Conservation (phyloP, 352 stramenopile genomes). For the Phytophthora melonis region DNA sequence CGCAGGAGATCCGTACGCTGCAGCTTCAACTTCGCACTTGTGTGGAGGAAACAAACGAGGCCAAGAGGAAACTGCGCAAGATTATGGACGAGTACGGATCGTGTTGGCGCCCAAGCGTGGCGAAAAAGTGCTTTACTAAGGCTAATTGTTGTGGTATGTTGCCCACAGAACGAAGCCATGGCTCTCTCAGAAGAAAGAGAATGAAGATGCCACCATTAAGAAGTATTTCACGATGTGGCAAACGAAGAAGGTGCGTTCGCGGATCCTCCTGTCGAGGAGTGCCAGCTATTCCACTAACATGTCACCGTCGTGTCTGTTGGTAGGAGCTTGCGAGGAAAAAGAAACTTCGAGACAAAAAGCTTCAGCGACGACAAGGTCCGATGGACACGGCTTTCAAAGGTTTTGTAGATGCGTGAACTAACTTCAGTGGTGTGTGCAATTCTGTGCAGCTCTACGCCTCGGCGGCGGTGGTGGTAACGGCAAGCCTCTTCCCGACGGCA, state of each 20-base stretch:
- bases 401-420: background rate
- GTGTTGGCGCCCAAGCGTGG: background rate
- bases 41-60: constrained; percentile 65
- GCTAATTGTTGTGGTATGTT: background rate
- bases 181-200: constrained; percentile 57
- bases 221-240: constrained; percentile 72
- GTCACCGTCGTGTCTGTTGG: background rate
- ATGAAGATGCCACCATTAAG: constrained; percentile 55
- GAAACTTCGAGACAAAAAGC: constrained; percentile 80
- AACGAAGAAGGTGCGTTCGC: constrained; percentile 64
- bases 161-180: constrained; percentile 67
- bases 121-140: constrained; percentile 3
- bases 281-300: background rate
- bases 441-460: constrained; percentile 31
- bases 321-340: constrained; percentile 78
- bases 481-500: constrained; percentile 33
- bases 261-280: background rate
- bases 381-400: background rate
- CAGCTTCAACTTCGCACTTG: constrained; percentile 52
- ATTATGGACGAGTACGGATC: constrained; percentile 57
- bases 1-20: constrained; percentile 65
- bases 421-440: background rate
- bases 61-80: constrained; percentile 63
- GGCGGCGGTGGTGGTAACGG: constrained; percentile 34
- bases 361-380: constrained; percentile 67